phyloP scores from a whole-genome alignment of 768 basidiomycete species.

The Tricholoma matsutake region DNA sequence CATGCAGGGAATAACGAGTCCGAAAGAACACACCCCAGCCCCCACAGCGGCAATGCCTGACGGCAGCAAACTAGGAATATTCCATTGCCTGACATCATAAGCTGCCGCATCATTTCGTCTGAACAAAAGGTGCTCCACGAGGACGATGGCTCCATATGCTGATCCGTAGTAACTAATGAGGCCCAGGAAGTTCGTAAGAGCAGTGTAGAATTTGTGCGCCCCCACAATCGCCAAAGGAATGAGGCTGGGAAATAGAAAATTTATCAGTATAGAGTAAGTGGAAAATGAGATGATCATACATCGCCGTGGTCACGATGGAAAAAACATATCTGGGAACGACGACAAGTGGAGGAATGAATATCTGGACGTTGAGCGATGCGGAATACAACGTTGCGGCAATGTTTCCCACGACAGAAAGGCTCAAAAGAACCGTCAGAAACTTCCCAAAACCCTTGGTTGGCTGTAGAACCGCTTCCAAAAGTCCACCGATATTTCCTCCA shows the following conservation, averaged over 20 bases:
- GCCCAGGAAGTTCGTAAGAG: conserved; percentile 74
- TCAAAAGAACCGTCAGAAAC: conserved; percentile 77
- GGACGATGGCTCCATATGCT: conserved; percentile 59
- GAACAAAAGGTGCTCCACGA: conserved; percentile 70
- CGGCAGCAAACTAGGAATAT: conserved; percentile 53
- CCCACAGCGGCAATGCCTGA: conserved; percentile 63
- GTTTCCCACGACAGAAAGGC: conserved; percentile 79
- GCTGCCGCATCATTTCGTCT: conserved; percentile 45
- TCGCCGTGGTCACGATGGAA: conserved; percentile 65
- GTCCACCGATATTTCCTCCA: conserved; percentile 62
- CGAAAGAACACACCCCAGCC: conserved; percentile 51
- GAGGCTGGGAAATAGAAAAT: conserved; percentile 38
- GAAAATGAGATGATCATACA: conserved; percentile 36
- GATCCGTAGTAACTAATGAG: conserved; percentile 67
- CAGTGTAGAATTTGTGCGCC: conserved; percentile 64
- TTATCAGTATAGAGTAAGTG: background rate
- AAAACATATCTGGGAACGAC: conserved; percentile 74
- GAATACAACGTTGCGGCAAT: conserved; percentile 84
- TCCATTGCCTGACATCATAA: conserved; percentile 60
- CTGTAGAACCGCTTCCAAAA: conserved; percentile 67
- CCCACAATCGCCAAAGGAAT: conserved; percentile 76
- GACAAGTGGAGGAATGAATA: conserved; percentile 56
- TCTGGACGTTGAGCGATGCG: conserved; percentile 69
- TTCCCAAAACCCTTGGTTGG: conserved; percentile 73
- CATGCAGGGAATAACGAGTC: conserved; percentile 65